phyloP scores from a whole-genome alignment of 2,329 filamentous ascomycete species.

The Hyphodiscus sp. region DNA sequence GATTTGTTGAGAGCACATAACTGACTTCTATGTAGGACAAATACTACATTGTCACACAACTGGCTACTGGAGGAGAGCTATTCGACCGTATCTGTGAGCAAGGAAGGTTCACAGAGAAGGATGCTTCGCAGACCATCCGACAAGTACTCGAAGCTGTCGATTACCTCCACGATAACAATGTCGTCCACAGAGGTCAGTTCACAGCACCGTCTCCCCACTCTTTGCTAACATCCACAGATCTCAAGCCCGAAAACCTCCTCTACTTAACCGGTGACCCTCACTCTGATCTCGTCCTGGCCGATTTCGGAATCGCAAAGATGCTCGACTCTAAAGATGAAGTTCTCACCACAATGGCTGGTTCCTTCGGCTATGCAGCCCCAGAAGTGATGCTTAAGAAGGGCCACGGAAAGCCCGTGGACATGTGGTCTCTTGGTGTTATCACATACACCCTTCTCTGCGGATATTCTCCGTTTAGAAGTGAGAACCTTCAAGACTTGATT shows the following conservation, averaged over 20 bases:
- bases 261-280: conserved; percentile 74
- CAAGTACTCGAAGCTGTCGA: conserved; percentile 90
- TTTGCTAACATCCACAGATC: conserved; percentile 50
- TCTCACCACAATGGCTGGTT: conserved; percentile 96
- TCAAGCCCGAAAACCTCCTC: conserved; percentile 96
- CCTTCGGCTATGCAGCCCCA: conserved; percentile 94
- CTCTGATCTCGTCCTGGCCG: conserved; percentile 86
- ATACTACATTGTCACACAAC: conserved; percentile 97
- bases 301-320: conserved; percentile 99
- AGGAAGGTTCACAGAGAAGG: conserved; percentile 97
- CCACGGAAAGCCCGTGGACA: conserved; percentile 96
- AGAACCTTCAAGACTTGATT: conserved; percentile 87
- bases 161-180: conserved; percentile 89
- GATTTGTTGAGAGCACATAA: neutral
- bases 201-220: neutral
- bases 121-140: conserved; percentile 82
- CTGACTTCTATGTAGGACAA: conserved; percentile 63
- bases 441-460: conserved; percentile 97
- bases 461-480: conserved; percentile 95
- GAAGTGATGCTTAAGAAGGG: conserved; percentile 98
- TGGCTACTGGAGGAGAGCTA: conserved; percentile 91
- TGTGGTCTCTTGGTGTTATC: conserved; percentile 99
- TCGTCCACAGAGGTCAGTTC: conserved; percentile 78
- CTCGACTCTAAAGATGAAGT: conserved; percentile 85
- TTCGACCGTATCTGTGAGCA: conserved; percentile 98